Percentiles rank a stretch among this genome's conserved stretches.
These are phyloP conservation scores for Schizothecium vesticola DNA, from an alignment of 495 filamentous ascomycete species.

Conservation along the genomic window DNA sequence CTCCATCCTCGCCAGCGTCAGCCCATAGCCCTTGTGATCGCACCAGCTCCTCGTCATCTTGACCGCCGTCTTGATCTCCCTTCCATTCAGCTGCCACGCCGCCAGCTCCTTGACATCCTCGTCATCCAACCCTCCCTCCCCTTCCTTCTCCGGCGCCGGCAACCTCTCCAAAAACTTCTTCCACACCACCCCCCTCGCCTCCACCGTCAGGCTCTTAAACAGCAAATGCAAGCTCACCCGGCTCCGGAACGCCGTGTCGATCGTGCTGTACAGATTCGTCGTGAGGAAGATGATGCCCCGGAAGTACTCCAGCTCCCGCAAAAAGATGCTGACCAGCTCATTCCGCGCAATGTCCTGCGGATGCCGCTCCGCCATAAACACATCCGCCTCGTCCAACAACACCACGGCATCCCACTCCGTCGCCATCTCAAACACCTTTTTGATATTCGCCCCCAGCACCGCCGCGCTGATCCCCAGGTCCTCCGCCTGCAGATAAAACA, in stretches of 20 bases:
- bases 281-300: conserved; percentile 48
- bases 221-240: conserved; percentile 30
- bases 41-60: conserved; percentile 44
- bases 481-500: conserved; percentile 50
- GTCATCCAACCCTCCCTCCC: conserved; percentile 31
- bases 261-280: conserved; percentile 39
- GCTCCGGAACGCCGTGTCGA: conserved; percentile 34
- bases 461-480: conserved; percentile 48
- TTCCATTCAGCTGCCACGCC: conserved; percentile 49
- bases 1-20: conserved; percentile 31
- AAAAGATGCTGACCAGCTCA: conserved; percentile 48
- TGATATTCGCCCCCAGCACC: conserved; percentile 43
- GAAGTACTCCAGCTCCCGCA: conserved; percentile 54
- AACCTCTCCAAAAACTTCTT: conserved; percentile 26
- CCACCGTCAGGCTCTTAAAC: conserved; percentile 25
- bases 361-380: conserved; percentile 46
- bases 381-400: conserved; percentile 49
- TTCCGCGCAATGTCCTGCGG: conserved; percentile 47
- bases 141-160: conserved; percentile 11
- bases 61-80: conserved; percentile 62
- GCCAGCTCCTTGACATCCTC: conserved; percentile 43
- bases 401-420: conserved; percentile 49
- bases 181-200: conserved; percentile 29
- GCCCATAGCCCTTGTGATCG: conserved; percentile 29
- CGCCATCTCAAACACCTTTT: conserved; percentile 47